Percentiles rank a stretch among this genome's conserved stretches.
phyloP scores from a whole-genome alignment of 164 flowering plant species.

The Vitis rupestris region DNA sequence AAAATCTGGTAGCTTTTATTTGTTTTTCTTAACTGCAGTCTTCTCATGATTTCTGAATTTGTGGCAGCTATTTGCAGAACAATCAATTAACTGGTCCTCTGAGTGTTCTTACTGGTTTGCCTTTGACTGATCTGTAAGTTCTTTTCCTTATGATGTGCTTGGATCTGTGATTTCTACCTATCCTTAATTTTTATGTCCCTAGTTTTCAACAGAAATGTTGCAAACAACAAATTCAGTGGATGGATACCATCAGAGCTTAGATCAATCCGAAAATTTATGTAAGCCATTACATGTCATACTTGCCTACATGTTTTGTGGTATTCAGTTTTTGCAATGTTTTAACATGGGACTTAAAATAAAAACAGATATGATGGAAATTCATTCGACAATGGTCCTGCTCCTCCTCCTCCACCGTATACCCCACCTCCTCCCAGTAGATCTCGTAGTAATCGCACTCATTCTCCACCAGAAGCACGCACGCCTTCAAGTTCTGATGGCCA shows the following conservation, averaged over 20 bases:
- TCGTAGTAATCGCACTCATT: conserved; percentile 33
- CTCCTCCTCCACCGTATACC: conserved; percentile 80
- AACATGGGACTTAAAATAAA: conserved; percentile 12
- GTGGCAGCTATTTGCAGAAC: conserved; percentile 74
- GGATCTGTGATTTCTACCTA: background rate
- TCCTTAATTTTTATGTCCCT: conserved; percentile 11
- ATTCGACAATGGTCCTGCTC: conserved; percentile 83
- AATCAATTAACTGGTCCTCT: conserved; percentile 85
- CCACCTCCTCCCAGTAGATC: conserved; percentile 73
- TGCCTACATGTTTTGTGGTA: conserved; percentile 5
- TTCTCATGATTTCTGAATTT: conserved; percentile 18
- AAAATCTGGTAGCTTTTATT: conserved; percentile 3
- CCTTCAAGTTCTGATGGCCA: conserved; percentile 29
- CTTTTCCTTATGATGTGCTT: background rate
- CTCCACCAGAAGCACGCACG: conserved; percentile 34
- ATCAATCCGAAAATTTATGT: conserved; percentile 71
- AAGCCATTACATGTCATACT: conserved; percentile 26
- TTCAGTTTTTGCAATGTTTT: conserved; percentile 10
- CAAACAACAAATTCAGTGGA: conserved; percentile 78
- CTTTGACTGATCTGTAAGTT: conserved; percentile 69
- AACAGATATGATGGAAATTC: conserved; percentile 82
- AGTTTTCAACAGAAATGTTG: conserved; percentile 68
- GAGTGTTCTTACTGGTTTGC: conserved; percentile 50
- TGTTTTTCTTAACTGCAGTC: background rate
- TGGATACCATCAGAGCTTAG: conserved; percentile 80